Evolutionary conservation across 2,329 filamentous ascomycete species (phyloP), one percentile per base, ranked within the genome.

Genomic region (Ascochyta fabae): DNA sequence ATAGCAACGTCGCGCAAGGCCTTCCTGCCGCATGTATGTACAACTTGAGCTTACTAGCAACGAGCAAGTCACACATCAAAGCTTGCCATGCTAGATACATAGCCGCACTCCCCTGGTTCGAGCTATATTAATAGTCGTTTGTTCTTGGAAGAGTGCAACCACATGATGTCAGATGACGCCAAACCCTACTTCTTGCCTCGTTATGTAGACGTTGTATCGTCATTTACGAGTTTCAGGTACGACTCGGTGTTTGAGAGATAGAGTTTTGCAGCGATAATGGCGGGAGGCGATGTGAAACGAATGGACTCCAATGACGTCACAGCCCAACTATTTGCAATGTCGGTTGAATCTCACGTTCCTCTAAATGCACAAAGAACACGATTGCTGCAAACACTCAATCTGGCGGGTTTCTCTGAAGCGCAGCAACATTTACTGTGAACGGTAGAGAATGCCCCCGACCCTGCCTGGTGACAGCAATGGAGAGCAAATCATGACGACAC

Each of bases 231-330:
- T 3, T 10, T 48, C 16, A n/a, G 7, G 16, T 10, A 8, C 19
- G 6, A 13, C 12, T 51, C 42, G 22, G 19, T 39, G 41, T 51
- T 41, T 56, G 36, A 31, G 24, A 34, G 26, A 26, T 29, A 47
- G 24, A 34, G 35, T 39, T 34, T 49, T 46, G 48, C 40, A 53
- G 46, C 51, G 39, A 55, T 46, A 9, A 48, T 44, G 47, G 39
- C 43, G 39, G 43, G 29, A 12, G n/a, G 29, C 35, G 15, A 38
- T 15, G 19, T 48, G 39, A 48, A 44, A 48, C 44, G 15, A n/a
- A 29, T 29, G 9, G 10, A 23, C 6, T 22, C 10, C 1, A 36
- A 43, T 53, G 48, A 46, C 51, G 44, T 53, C 44, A 53, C 16
- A 47, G 23, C 16, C 16, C 16, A 10, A 27, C n/a, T 12, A 24